These are phyloP conservation scores for Torulaspora indica DNA, from an alignment of 805 yeast genomes.

Conservation along the genomic window DNA sequence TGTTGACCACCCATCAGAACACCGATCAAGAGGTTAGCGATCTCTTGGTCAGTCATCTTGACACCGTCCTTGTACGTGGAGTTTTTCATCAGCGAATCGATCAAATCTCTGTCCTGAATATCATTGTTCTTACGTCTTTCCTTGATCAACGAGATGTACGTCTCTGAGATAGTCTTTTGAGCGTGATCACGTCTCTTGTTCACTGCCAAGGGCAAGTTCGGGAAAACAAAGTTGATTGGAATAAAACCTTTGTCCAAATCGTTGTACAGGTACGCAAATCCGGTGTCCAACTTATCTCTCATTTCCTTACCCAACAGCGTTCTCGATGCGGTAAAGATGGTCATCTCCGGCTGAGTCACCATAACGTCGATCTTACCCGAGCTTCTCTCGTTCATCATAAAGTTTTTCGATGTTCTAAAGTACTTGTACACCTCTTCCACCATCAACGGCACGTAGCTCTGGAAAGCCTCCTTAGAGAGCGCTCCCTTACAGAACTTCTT, in stretches of 20 bases:
- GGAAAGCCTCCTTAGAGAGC: slow-evolving; percentile 78
- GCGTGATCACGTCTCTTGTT: slow-evolving; percentile 85
- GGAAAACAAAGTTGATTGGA: slow-evolving; percentile 93
- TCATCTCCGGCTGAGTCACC: slow-evolving; percentile 87
- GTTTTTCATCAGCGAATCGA: slow-evolving; percentile 77
- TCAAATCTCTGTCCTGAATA: slow-evolving; percentile 77
- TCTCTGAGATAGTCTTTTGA: slow-evolving; percentile 69
- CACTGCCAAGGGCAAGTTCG: slow-evolving; percentile 82
- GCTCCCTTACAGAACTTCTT: slow-evolving; percentile 94
- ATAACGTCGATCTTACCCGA: slow-evolving; percentile 61
- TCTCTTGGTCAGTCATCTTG: slow-evolving; percentile 90
- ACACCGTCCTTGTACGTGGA: slow-evolving; percentile 91
- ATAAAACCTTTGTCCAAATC: slow-evolving; percentile 97
- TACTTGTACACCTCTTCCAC: slow-evolving; percentile 69
- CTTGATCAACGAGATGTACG: slow-evolving; percentile 74
- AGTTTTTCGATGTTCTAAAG: slow-evolving; percentile 50
- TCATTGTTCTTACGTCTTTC: slow-evolving; percentile 73
- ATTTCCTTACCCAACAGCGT: slow-evolving; percentile 87
- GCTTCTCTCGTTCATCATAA: slow-evolving; percentile 38
- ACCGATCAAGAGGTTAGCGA: slow-evolving; percentile 90
- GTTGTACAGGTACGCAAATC: slow-evolving; percentile 78
- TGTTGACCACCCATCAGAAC: slow-evolving; percentile 99
- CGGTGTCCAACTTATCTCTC: slow-evolving; percentile 73
- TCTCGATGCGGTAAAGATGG: slow-evolving; percentile 93
- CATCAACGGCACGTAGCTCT: slow-evolving; percentile 81